phyloP scores from a whole-genome alignment of 139 green algal species.

The Yamagishiella unicocca region DNA sequence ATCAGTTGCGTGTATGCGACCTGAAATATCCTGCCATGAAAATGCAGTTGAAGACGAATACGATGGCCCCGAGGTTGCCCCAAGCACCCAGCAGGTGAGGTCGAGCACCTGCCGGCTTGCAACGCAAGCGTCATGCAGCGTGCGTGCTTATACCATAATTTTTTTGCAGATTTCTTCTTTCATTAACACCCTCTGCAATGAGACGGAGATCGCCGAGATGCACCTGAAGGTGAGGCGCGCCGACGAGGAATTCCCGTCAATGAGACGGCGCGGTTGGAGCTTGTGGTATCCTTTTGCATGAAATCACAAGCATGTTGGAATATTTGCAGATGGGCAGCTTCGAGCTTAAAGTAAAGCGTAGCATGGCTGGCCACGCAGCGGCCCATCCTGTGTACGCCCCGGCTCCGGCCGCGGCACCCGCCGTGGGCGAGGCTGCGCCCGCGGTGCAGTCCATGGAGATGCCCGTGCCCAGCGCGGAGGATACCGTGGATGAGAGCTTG shows the following conservation, averaged over 20 bases:
- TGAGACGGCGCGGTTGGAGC: no score
- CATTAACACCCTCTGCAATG: conserved; percentile 79
- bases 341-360: conserved; percentile 79
- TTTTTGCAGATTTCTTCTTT: conserved; percentile 78
- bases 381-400: conserved; percentile 4
- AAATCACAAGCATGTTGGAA: not conserved
- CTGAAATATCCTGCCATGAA: not conserved
- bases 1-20: not conserved
- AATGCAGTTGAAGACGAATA: conserved; percentile 57
- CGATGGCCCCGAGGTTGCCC: conserved; percentile 49
- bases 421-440: conserved; percentile 29
- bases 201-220: conserved; percentile 90
- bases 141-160: not conserved
- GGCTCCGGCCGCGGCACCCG: conserved; percentile 25
- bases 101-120: not conserved
- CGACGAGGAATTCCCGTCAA: not conserved
- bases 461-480: conserved; percentile 47
- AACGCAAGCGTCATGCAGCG: not conserved
- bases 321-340: conserved; percentile 79
- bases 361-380: conserved; percentile 40
- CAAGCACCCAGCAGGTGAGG: conserved; percentile 62
- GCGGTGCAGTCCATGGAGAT: not conserved
- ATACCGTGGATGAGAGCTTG: conserved; percentile 82
- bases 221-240: conserved; percentile 76
- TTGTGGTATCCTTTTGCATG: not conserved